phyloP scores from a whole-genome alignment of 1,284 basidiomycete genomes.

The Cryptococcus sp. region DNA sequence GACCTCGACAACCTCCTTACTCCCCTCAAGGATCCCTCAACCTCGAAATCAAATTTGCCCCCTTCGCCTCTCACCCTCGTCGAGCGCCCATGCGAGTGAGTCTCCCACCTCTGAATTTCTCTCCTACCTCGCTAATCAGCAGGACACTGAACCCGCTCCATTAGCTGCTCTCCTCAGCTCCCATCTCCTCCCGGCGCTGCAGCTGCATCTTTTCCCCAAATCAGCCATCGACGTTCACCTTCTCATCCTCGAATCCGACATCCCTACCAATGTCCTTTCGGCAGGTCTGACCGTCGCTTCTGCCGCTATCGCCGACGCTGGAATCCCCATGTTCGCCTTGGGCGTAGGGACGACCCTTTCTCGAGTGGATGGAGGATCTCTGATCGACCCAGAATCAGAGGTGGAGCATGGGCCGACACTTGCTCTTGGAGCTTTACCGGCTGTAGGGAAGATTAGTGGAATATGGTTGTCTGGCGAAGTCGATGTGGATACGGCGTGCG shows the following conservation, averaged over 20 bases:
- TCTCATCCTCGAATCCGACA: slow-evolving; percentile 85
- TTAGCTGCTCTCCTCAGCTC: slow-evolving; percentile 78
- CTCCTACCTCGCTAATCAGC: too few species aligned
- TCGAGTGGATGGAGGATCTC: slow-evolving; percentile 49
- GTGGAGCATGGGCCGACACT: slow-evolving; percentile 56
- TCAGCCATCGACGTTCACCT: slow-evolving; percentile 88
- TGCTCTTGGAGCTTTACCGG: slow-evolving; percentile 77
- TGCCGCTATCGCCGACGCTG: slow-evolving; percentile 61
- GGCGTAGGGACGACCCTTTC: slow-evolving; percentile 29
- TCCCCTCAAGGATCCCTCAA: slow-evolving; percentile 82
- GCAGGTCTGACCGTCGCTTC: slow-evolving; percentile 81
- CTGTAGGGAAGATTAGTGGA: slow-evolving; percentile 77
- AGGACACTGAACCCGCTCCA: slow-evolving; percentile 91
- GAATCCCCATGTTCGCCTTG: slow-evolving; percentile 40
- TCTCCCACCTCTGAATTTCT: slow-evolving; percentile 4
- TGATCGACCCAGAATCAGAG: slow-evolving; percentile 70
- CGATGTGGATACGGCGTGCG: slow-evolving; percentile 27
- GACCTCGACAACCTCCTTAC: slow-evolving; percentile 60
- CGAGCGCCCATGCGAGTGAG: slow-evolving; percentile 79
- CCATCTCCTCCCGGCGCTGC: slow-evolving; percentile 75
- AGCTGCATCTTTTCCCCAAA: slow-evolving; percentile 87
- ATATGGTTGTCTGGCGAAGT: slow-evolving; percentile 67
- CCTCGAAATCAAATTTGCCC: slow-evolving; percentile 93
- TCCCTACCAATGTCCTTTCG: slow-evolving; percentile 74
- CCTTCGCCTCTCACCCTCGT: slow-evolving; percentile 74